Evolutionary conservation across 2,329 filamentous ascomycete genomes (phyloP), one percentile per base, ranked within the genome.

Genomic region (Uncinocarpus reesii): DNA sequence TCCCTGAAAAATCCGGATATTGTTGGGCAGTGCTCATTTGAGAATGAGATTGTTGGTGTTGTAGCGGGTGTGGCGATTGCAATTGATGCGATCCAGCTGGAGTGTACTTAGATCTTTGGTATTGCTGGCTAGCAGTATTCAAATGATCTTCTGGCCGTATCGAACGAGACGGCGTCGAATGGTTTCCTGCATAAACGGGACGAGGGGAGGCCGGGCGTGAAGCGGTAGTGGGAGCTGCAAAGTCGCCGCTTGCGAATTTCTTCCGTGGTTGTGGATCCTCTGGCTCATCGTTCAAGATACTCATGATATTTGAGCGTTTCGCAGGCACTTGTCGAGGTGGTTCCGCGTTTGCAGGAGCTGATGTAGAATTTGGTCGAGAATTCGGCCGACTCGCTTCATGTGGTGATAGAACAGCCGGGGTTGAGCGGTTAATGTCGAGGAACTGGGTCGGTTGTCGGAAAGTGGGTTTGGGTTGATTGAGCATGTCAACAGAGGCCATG

Each of bases 251-350:
- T n/a, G 67, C 66, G 45, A 69, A 66, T 7, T 68, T 62, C 52
- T 73, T 73, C 28, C 65, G 62, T 26, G 51, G 70, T 49, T 65
- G 66, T 28, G 68, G 71, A 42, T 72, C 71, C 32, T 69, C 65
- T 0, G 70, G 65, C 48, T 73, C 71, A 42, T 71, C 68, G 51
- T 73, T 74, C 28, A 74, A 57, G 34, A 74, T 67, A 50, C 62
- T 70, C 62, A 71, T 70, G 38, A 74, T 71, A 53, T 72, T 73
- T 1, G 70, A 73, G 32, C 69, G 65, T 55, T 73, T 74, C 1
- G 66, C 68, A 20, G 69, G 69, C 3, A 68, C 64, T 41, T 69
- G 65, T 38, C 65, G 65, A 42, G 65, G 59, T 34, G 61, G 58
- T 45, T 71, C 69, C 3, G 61, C 54, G 5, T 56, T 48, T 21